A percentile compares a stretch with the other conserved stretches of the same genome.
phyloP scores from a whole-genome alignment of 2,329 filamentous ascomycete genomes.

The Fusarium sp. region DNA sequence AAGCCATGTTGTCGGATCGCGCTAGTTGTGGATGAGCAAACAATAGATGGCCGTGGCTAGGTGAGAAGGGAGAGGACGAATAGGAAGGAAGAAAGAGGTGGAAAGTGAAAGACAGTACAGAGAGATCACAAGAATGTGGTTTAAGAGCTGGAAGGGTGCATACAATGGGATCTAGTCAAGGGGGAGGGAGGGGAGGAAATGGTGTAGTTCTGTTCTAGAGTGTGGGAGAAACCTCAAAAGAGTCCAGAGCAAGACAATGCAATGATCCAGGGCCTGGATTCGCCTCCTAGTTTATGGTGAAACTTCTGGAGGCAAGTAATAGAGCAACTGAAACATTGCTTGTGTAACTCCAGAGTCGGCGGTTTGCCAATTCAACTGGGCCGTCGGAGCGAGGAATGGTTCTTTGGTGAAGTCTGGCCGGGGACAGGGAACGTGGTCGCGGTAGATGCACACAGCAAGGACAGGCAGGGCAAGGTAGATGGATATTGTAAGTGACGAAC shows the following conservation, averaged over 20 bases:
- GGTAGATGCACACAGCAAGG: slow-evolving; percentile 13
- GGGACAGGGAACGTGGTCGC: slow-evolving; percentile 20
- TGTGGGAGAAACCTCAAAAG: slow-evolving; percentile 10
- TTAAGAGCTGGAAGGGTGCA: slow-evolving; percentile 5
- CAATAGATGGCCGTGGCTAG: slow-evolving; percentile 8
- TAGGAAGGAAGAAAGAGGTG: slow-evolving; percentile 5
- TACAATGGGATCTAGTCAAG: slow-evolving; percentile 8
- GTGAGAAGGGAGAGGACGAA: slow-evolving; percentile 10
- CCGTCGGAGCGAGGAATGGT: slow-evolving; percentile 33
- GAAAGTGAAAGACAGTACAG: slow-evolving; percentile 7
- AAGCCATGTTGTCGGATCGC: slow-evolving; percentile 15
- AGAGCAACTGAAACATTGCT: slow-evolving; percentile 49
- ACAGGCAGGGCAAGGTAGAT: not conserved
- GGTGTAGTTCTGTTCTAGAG: slow-evolving; percentile 13
- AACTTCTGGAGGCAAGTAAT: slow-evolving; percentile 36
- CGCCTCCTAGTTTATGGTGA: slow-evolving; percentile 39
- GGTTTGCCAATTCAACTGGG: slow-evolving; percentile 44
- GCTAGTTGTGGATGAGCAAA: slow-evolving; percentile 6
- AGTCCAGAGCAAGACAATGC: slow-evolving; percentile 15
- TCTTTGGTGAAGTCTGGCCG: slow-evolving; percentile 16
- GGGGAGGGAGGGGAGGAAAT: not conserved
- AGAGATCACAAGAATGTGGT: slow-evolving; percentile 3
- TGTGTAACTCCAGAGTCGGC: slow-evolving; percentile 47
- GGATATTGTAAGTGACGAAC: slow-evolving; percentile 17
- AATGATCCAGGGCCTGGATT: slow-evolving; percentile 12